Evolutionary conservation across 805 yeast genomes (phyloP).

Genomic region (Hagleromyces aurorensis): DNA sequence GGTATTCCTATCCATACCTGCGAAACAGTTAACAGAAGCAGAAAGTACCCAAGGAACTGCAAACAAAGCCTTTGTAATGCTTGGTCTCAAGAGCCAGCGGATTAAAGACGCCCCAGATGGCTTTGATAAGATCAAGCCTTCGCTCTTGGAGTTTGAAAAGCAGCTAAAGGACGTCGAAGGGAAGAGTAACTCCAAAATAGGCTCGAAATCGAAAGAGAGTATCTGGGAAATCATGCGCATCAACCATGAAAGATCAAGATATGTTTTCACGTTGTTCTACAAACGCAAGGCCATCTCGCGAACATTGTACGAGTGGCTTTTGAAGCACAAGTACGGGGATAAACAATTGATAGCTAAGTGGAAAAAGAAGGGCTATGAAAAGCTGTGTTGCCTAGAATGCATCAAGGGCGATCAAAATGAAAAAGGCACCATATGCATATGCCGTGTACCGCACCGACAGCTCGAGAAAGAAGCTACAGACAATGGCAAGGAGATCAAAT

Average conservation of each 20-base stretch:
- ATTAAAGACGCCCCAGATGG: conserved; percentile 62
- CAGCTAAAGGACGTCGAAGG: conserved; percentile 49
- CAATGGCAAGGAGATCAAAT: conserved; percentile 22
- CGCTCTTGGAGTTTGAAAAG: conserved; percentile 49
- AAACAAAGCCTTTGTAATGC: conserved; percentile 13
- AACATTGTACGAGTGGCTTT: conserved; percentile 65
- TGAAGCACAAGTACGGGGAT: conserved; percentile 61
- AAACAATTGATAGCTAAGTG: conserved; percentile 71
- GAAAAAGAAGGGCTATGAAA: conserved; percentile 81
- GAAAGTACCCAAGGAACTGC: too few relatives aligned
- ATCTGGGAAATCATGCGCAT: conserved; percentile 64
- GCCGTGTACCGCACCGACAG: conserved; percentile 70
- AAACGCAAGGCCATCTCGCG: conserved; percentile 57
- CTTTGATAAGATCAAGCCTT: conserved; percentile 58
- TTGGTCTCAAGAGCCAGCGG: conserved; percentile 16
- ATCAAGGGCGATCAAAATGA: conserved; percentile 55
- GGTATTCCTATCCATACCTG: too few relatives aligned
- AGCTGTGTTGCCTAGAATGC: conserved; percentile 75
- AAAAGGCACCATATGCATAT: conserved; percentile 67
- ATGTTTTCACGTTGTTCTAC: conserved; percentile 66
- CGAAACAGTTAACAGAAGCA: too few relatives aligned
- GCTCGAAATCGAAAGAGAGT: conserved; percentile 46
- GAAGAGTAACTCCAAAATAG: conserved; percentile 33
- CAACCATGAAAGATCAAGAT: conserved; percentile 69
- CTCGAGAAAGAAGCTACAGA: conserved; percentile 30